Percentiles rank a stretch among this genome's conserved stretches.
Conservation (phyloP, 176 grass and related monocot genomes). For the Aegilops sharonensis region DNA sequence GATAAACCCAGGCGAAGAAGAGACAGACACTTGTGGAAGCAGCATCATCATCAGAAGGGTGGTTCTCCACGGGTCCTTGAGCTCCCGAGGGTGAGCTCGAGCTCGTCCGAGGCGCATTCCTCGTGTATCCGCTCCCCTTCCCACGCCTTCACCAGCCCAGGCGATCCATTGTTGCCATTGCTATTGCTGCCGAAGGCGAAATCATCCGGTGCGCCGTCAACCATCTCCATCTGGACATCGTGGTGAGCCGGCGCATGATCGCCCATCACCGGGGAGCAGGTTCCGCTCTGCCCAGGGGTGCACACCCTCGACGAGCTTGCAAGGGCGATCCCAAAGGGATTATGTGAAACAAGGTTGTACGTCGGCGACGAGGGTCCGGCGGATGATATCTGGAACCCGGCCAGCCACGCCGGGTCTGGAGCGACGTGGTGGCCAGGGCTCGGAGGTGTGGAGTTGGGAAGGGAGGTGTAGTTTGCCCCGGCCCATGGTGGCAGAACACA, state of each 20-base stretch:
- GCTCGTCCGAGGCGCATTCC: constrained; percentile 71
- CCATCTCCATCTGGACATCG: constrained; percentile 64
- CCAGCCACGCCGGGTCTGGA: constrained; percentile 80
- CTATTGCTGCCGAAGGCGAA: constrained; percentile 80
- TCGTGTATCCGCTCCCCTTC: constrained; percentile 95
- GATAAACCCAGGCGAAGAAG: constrained; percentile 13
- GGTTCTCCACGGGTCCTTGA: constrained; percentile 55
- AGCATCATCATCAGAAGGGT: constrained; percentile 24
- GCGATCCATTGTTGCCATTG: constrained; percentile 40
- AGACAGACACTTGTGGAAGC: background rate
- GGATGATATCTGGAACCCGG: constrained; percentile 81
- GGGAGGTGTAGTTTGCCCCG: constrained; percentile 53
- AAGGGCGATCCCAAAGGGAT: constrained; percentile 60
- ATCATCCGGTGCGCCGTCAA: constrained; percentile 54
- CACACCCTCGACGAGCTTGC: constrained; percentile 64
- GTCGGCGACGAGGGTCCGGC: constrained; percentile 80
- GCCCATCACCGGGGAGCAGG: constrained; percentile 66
- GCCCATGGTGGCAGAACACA: constrained; percentile 67
- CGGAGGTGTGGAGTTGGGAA: constrained; percentile 72
- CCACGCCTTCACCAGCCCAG: constrained; percentile 77
- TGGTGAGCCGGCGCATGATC: constrained; percentile 18
- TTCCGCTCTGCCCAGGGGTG: constrained; percentile 83
- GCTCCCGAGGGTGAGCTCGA: constrained; percentile 91
- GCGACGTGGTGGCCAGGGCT: constrained; percentile 56
- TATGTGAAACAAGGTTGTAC: constrained; percentile 72